Evolutionary conservation across 2,329 filamentous ascomycete genomes (phyloP).

Genomic region (Nemania sp.): DNA sequence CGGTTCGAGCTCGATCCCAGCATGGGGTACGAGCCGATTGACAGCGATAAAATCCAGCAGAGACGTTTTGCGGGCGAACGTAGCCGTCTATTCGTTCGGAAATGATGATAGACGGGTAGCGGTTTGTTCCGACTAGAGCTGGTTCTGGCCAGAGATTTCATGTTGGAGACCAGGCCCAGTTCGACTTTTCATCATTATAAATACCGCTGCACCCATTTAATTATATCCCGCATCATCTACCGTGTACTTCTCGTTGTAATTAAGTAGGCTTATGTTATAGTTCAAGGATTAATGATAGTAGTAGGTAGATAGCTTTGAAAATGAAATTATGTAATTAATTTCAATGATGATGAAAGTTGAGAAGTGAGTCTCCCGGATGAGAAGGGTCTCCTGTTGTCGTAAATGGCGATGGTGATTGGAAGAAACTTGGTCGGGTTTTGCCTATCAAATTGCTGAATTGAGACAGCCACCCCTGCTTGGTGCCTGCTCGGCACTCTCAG

Average conservation of each 20-base stretch:
- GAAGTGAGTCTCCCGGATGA: neutral
- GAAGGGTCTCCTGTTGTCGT: neutral
- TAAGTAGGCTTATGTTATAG: too few species aligned
- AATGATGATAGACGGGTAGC: neutral
- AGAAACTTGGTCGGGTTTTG: neutral
- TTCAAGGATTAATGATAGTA: neutral
- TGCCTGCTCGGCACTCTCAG: neutral
- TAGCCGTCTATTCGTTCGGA: slow-evolving; percentile 30
- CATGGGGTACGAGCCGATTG: neutral
- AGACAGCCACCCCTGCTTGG: neutral
- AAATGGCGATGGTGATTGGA: neutral
- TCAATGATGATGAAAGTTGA: neutral
- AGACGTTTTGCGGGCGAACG: slow-evolving; percentile 14
- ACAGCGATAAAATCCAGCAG: neutral
- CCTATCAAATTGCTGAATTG: neutral
- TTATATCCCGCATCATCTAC: too few species aligned
- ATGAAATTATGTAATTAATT: neutral
- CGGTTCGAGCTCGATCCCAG: slow-evolving; percentile 25
- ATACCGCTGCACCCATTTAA: too few species aligned
- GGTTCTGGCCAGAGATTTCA: neutral
- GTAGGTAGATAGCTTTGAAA: neutral
- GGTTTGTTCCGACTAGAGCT: neutral
- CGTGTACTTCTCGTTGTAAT: too few species aligned
- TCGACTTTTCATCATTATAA: neutral
- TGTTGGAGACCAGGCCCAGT: neutral